phyloP scores from a whole-genome alignment of 208 protist species.

The Entamoeba invadens region DNA sequence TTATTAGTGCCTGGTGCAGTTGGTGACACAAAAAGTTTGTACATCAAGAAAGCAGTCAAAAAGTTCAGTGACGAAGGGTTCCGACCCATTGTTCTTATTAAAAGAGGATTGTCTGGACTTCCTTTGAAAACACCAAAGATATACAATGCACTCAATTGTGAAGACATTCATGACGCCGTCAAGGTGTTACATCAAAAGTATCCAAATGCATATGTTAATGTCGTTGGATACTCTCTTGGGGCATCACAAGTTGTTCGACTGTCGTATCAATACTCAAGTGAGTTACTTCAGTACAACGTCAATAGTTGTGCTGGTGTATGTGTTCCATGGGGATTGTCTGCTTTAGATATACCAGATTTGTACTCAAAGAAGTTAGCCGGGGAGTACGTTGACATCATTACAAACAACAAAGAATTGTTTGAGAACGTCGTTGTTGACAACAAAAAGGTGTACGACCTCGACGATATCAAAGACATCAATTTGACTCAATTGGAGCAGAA shows the following conservation, averaged over 20 bases:
- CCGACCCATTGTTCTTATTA: neutral
- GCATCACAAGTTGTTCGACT: neutral
- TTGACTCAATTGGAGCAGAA: neutral
- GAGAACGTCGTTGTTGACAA: neutral
- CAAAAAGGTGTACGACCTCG: neutral
- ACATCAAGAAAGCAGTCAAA: neutral
- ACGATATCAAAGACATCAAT: neutral
- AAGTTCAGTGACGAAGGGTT: neutral
- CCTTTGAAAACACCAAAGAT: neutral
- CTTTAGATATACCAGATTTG: neutral
- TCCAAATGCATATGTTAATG: neutral
- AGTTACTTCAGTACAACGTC: neutral
- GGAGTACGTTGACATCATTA: neutral
- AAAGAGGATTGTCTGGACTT: neutral
- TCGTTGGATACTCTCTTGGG: neutral
- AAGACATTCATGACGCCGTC: neutral
- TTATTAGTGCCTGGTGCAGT: neutral
- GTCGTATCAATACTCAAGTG: neutral
- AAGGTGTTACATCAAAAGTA: neutral
- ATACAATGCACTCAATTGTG: neutral
- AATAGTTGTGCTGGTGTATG: neutral
- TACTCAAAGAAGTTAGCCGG: neutral
- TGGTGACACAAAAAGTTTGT: neutral
- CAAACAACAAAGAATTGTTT: neutral
- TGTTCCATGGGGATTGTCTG: neutral